Evolutionary conservation across 345 rosid genomes (phyloP), one percentile per base, ranked within the genome.

Genomic region (Noccaea bulbosa): DNA sequence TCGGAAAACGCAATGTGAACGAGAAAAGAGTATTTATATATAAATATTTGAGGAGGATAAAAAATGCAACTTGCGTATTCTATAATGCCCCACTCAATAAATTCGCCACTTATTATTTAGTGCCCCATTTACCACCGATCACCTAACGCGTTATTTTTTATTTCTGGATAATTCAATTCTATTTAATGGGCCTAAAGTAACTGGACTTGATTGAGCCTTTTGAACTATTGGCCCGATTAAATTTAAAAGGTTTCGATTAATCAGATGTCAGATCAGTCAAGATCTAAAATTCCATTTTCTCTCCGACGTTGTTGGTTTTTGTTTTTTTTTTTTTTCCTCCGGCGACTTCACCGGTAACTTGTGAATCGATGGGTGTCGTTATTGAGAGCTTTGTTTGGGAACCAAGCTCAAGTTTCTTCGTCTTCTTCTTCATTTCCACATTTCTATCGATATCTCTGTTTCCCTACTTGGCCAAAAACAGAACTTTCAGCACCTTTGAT

Each of bases 321-420:
- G 16, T 6, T 24, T 20, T 20, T 20, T 15, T 0, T 45, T 56
- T 20, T 10, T 1, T 7, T 39, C 11, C 59, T 40, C 71, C 75
- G 75, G 75, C 24, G 35, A 10, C 9, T 58, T 40, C 27, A 8
- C 72, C 67, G 72, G 62, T 44, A 27, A 11, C 20, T 12, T 71
- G 37, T n/a, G 52, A 56, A 70, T 69, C 60, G 57, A 93, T 90
- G 97, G 95, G 79, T 41, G 81, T 89, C 6, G 90, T 80, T 40
- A 81, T 91, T 11, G 93, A 91, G 79, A 88, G 68, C 80, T 70
- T 81, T 5, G 78, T 83, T 15, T 94, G 98, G 98, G 88, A 86
- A 59, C 95, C 90, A 2, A 83, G 53, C 80, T 70, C 85, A 9
- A 81, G 71, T 8, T 49, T 85, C 2, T 83, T 81, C 80, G 5